phyloP scores from a whole-genome alignment of 768 basidiomycete genomes.

The Psilocybe cyanescens region DNA sequence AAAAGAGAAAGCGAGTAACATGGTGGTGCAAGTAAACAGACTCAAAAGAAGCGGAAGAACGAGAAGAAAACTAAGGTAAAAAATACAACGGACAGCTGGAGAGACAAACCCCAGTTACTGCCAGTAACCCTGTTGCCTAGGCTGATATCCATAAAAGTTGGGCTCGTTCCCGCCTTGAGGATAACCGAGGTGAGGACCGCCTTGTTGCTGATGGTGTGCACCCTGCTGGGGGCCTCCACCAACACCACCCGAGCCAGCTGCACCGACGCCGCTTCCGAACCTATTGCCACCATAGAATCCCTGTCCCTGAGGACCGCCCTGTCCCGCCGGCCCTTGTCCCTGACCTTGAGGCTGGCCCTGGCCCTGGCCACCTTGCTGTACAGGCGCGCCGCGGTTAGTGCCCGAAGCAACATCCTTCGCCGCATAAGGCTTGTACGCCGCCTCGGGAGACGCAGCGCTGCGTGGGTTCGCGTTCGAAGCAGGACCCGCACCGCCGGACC shows the following conservation, averaged over 20 bases:
- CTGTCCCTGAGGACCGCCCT: conserved; percentile 54
- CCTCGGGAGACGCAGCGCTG: conserved; percentile 67
- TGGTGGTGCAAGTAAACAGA: not conserved
- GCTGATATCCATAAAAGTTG: conserved; percentile 75
- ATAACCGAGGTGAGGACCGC: conserved; percentile 60
- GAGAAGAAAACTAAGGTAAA: not conserved
- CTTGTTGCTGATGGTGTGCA: conserved; percentile 46
- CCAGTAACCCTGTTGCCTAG: conserved; percentile 66
- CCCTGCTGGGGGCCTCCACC: conserved; percentile 46
- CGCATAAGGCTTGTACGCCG: conserved; percentile 76
- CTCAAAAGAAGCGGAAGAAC: conserved; percentile 5
- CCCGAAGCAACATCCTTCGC: conserved; percentile 64
- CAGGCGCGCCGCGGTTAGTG: conserved; percentile 45
- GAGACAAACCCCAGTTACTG: conserved; percentile 39
- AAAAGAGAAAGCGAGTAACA: conserved; percentile 9
- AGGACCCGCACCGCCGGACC: conserved; percentile 38
- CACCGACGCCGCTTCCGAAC: conserved; percentile 41
- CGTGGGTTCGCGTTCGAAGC: conserved; percentile 50
- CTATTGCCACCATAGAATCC: conserved; percentile 52
- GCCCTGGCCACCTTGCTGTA: conserved; percentile 50
- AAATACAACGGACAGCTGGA: not conserved
- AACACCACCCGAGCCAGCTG: conserved; percentile 33
- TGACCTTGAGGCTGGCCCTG: conserved; percentile 60
- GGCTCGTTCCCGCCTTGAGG: conserved; percentile 68
- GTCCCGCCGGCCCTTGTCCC: conserved; percentile 46